phyloP scores from a whole-genome alignment of 192 early-diverging fungal genomes.

The Backusella tarrabulga region DNA sequence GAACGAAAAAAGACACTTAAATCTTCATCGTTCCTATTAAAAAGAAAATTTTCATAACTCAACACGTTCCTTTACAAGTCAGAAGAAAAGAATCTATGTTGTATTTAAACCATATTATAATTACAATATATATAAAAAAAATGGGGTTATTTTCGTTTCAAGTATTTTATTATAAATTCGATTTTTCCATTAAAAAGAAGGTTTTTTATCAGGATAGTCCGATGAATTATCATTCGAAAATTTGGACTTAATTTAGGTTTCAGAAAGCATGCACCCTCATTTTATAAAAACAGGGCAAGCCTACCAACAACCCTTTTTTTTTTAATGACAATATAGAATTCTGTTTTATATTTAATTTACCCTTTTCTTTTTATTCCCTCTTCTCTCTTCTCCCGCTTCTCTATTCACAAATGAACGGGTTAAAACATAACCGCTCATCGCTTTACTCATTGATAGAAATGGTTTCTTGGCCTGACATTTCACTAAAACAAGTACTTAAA shows the following conservation, averaged over 20 bases:
- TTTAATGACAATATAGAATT: background rate
- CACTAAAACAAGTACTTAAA: slow-evolving; percentile 9
- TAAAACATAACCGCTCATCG: background rate
- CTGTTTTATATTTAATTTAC: slow-evolving; percentile 1
- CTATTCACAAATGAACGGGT: background rate
- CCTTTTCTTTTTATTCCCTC: background rate
- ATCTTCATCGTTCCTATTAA: too few relatives aligned
- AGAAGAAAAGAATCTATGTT: too few relatives aligned
- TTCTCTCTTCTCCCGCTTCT: background rate
- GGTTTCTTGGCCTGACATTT: background rate
- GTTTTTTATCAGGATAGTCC: background rate
- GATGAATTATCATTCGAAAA: background rate
- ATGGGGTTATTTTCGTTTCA: background rate
- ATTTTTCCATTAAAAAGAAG: background rate
- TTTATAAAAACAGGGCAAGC: background rate
- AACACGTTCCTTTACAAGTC: too few relatives aligned
- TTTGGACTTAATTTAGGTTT: background rate
- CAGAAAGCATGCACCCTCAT: background rate
- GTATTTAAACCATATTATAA: too few relatives aligned
- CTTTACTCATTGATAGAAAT: slow-evolving; percentile 1
- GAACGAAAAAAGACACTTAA: too few relatives aligned
- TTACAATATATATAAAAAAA: too few relatives aligned
- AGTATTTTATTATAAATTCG: background rate
- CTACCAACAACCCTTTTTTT: background rate
- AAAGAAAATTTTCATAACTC: too few relatives aligned